Evolutionary conservation across 495 filamentous ascomycete genomes (phyloP).

Genomic region (Cercophora scortea): DNA sequence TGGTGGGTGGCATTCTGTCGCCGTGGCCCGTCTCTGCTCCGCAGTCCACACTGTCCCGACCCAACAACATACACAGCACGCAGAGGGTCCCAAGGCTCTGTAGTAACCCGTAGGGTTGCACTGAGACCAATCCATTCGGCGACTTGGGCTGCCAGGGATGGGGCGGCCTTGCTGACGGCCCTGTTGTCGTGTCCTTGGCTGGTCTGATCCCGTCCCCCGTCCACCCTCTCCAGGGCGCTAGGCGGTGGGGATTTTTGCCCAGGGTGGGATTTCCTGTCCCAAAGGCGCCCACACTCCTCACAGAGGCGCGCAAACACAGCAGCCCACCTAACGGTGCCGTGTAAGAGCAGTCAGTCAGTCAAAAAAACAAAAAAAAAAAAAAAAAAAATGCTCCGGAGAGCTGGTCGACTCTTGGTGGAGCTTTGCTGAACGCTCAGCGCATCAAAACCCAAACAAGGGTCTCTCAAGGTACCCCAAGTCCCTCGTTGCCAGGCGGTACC

Average conservation of each 20-base stretch:
- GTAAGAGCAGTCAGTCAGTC: not conserved
- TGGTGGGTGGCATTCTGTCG: no score
- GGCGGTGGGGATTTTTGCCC: conserved; percentile 10
- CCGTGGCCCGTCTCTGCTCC: no score
- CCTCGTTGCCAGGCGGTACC: no score
- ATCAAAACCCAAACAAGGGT: not conserved
- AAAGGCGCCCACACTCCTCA: not conserved
- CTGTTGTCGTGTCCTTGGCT: conserved; percentile 1
- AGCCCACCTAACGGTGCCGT: not conserved
- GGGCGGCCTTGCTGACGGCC: conserved; percentile 3
- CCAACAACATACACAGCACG: no score
- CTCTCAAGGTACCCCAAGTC: not conserved
- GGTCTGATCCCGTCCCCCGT: not conserved
- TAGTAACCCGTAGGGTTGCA: not conserved
- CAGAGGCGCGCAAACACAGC: not conserved
- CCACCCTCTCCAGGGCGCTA: not conserved
- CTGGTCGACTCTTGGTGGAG: conserved; percentile 2
- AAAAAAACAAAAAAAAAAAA: no score
- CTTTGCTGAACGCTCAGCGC: no score
- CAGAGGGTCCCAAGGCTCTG: no score
- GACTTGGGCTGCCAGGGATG: conserved; percentile 5
- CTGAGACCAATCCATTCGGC: not conserved
- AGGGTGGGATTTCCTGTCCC: conserved; percentile 16
- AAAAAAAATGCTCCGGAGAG: conserved; percentile 17
- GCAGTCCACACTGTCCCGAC: no score